Base-by-base conservation (phyloP, 2,329 filamentous ascomycete species). In the Aspergillus pseudotamarii region DNA sequence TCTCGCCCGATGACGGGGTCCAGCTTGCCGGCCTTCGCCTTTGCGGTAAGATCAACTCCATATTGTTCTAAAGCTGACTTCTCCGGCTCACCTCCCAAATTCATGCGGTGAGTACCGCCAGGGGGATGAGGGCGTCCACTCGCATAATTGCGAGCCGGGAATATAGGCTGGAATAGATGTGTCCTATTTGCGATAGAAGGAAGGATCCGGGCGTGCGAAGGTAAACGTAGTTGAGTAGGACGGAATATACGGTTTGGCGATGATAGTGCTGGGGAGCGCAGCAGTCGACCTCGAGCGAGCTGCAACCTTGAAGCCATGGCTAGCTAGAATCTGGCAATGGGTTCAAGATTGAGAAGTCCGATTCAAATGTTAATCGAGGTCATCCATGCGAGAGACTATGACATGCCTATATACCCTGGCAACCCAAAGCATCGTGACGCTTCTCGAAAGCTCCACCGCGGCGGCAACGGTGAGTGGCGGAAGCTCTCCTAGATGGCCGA, bases 1-100 rank as follows among this genome's bases (percentile, higher is more conserved):
- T 97, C 94, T 76, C 95, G 86, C 23, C 95, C 95, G 73, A 99
- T 98, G 16, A 98, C 94, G 0, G 95, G 95, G 73, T 99, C 95
- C 4, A 99, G 85, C 75, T 97, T 97, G 46, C 95, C 95, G 56
- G 91, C 90, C 75, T 86, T 91, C 23, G 95, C 95, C 71, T 87
- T 88, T 14, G 88, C 91, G 1, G 95, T 98, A 59, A 99, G 83
- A 75, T 99, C 94, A 64, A 97, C 84, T 62, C 95, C 95, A 73
- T 89, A 99, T 77, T 96, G 88, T 77, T 98, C 94, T 58, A 98
- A 81, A 0, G 95, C 94, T 2, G 94, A 84, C 79, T 97, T 97
- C 78, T 97, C 86, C 6, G 82, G 81, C 69, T 88, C 91, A 61
- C 86, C 88, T 60, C 92, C 87, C 75, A 98, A 80, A 75, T 98